phyloP scores from a whole-genome alignment of 73 alveolate genomes.

The Paramecium caudatum region DNA sequence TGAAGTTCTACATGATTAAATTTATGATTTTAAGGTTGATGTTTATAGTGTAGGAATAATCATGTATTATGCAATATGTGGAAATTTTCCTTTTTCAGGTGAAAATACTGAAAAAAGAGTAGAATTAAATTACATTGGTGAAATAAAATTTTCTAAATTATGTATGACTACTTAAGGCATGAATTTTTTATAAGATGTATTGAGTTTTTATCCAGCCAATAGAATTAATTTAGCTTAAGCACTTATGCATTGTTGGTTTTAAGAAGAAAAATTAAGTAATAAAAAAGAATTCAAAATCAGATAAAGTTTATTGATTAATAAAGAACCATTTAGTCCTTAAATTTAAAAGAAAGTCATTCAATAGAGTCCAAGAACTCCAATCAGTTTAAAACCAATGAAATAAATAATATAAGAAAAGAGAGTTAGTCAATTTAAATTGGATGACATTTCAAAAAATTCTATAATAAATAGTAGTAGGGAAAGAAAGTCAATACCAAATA shows the following conservation, averaged over 20 bases:
- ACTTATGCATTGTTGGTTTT: constrained; percentile 5
- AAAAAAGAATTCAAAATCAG: not conserved
- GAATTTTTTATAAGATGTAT: not conserved
- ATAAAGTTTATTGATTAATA: too few relatives aligned
- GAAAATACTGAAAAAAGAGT: not conserved
- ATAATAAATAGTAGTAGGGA: not conserved
- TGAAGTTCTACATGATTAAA: constrained; percentile 60
- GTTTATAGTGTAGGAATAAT: constrained; percentile 59
- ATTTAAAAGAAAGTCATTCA: not conserved
- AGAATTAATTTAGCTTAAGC: not conserved
- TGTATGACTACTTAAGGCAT: not conserved
- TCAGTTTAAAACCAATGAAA: not conserved
- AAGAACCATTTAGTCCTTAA: not conserved
- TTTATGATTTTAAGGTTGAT: constrained; percentile 67
- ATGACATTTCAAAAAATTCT: not conserved
- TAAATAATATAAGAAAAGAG: not conserved
- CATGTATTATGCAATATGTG: constrained; percentile 60
- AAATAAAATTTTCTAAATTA: not conserved
- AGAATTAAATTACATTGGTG: not conserved
- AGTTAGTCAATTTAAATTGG: not conserved
- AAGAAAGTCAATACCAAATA: not conserved
- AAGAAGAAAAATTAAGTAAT: not conserved
- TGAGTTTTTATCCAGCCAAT: not conserved
- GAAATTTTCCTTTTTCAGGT: constrained; percentile 45
- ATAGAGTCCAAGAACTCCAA: constrained; percentile 26